Evolutionary conservation across 2,329 filamentous ascomycete species (phyloP), one percentile per base, ranked within the genome.

Genomic region (Colletotrichum aenigma): DNA sequence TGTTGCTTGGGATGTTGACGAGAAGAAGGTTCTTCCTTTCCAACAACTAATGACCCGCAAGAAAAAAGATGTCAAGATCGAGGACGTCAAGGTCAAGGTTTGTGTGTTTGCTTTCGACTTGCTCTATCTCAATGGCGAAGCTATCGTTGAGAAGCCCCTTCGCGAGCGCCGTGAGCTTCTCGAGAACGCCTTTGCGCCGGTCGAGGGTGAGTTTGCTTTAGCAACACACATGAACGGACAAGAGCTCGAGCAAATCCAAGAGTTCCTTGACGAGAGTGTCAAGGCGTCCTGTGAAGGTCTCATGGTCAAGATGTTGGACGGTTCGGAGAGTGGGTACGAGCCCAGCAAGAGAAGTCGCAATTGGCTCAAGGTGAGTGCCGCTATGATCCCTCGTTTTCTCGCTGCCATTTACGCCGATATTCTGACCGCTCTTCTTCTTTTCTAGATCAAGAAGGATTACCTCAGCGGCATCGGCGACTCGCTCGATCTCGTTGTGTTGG

Each of bases 271-370:
- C 81, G 96, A 98, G 75, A 97, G 95, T 80, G 94, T 99, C 78
- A 98, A 98, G 84, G 95, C 96, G 3, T 97, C 95, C 0, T 99
- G 97, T 82, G 97, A 99, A 87, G 97, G 97, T 13, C 88, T 99
- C 69, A 99, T 99, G 97, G 97, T 99, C 16, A 99, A 99, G 88
- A 99, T 99, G 97, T 87, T 99, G 75, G 96, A 98, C 83, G 97
- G 96, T 1, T 88, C 91, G 8, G 96, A 98, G 85, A 98, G 95
- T 79, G 95, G 95, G 80, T 99, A 99, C 83, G 96, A 98, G 85
- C 97, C 97, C 24, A 98, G 95, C 81, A 98, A 98, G 84, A 94
- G 97, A 78, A 98, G 95, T 85, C 94, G 97, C 75, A 99, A 99
- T 82, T 99, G 97, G 97, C 94, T 99, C 78, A 99, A 99, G 89